Conservation (phyloP, 2,329 filamentous ascomycete genomes). For the Trichoderma lentiforme region DNA sequence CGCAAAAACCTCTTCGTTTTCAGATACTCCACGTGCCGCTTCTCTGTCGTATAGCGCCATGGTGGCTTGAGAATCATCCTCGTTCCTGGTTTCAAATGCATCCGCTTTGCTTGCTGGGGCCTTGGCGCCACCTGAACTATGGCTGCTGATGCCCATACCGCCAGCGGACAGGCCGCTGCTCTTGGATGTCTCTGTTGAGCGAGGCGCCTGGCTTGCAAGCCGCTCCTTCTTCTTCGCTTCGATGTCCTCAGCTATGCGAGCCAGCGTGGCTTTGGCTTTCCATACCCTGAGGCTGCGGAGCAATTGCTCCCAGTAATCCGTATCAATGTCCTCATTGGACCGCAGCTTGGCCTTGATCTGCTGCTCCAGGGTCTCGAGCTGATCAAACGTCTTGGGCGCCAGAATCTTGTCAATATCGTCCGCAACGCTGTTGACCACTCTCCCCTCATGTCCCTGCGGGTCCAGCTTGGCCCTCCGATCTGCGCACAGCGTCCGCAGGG, state of each 20-base stretch:
- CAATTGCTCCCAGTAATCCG: constrained; percentile 96
- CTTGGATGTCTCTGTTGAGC: constrained; percentile 51
- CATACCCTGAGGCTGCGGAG: constrained; percentile 80
- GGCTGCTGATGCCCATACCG: neutral
- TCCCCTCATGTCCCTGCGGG: constrained; percentile 60
- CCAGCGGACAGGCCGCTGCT: neutral
- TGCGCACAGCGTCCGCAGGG: constrained; percentile 78
- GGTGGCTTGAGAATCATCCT: constrained; percentile 82
- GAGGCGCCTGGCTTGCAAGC: constrained; percentile 63
- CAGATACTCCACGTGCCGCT: constrained; percentile 82
- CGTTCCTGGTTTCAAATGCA: constrained; percentile 41
- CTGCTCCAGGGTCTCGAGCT: constrained; percentile 80
- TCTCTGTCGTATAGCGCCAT: constrained; percentile 90
- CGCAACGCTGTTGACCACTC: constrained; percentile 77
- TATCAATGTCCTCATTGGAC: constrained; percentile 89
- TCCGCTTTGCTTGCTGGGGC: constrained; percentile 2
- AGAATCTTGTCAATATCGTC: constrained; percentile 86
- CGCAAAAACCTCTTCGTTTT: constrained; percentile 94
- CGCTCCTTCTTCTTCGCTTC: constrained; percentile 64
- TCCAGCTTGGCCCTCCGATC: constrained; percentile 68
- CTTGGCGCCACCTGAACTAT: constrained; percentile 1
- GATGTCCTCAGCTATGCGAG: constrained; percentile 73
- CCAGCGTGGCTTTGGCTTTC: constrained; percentile 86
- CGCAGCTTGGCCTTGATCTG: constrained; percentile 84
- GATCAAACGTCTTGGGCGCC: constrained; percentile 77